phyloP scores from a whole-genome alignment of 129 eudicot genomes.

The Logfia minima region DNA sequence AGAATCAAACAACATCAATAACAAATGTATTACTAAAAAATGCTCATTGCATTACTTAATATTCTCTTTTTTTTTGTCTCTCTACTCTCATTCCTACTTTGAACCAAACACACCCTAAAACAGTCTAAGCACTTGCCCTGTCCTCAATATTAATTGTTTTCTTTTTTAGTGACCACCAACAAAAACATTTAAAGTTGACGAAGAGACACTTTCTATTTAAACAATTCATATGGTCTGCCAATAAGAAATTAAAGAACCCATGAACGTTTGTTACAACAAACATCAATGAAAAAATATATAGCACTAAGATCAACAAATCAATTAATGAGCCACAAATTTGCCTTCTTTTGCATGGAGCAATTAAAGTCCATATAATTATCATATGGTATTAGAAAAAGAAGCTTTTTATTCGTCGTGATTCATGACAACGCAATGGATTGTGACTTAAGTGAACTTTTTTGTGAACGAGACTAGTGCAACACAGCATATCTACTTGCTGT shows the following conservation, averaged over 20 bases:
- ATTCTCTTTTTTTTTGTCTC: too few species aligned
- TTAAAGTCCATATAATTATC: constrained; percentile 12
- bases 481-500: constrained; percentile 8
- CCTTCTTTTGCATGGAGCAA: constrained; percentile 14
- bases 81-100: too few species aligned
- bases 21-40: too few species aligned
- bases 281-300: constrained; percentile 10
- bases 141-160: constrained; percentile 13
- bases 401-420: constrained; percentile 3
- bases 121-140: constrained; percentile 28
- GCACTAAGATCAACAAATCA: constrained; percentile 15
- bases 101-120: too few species aligned
- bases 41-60: too few species aligned
- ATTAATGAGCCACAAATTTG: background rate
- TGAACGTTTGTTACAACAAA: constrained; percentile 24
- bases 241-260: constrained; percentile 27
- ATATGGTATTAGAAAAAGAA: background rate
- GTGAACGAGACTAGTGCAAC: constrained; percentile 2
- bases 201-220: constrained; percentile 11
- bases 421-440: constrained; percentile 31
- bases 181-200: background rate
- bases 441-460: constrained; percentile 30
- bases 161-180: constrained; percentile 5
- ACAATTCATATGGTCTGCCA: constrained; percentile 34
- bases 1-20: too few species aligned